Percentiles rank a stretch among this genome's conserved stretches.
phyloP scores from a whole-genome alignment of 2,329 filamentous ascomycete species.

The Rutstroemia sp. region DNA sequence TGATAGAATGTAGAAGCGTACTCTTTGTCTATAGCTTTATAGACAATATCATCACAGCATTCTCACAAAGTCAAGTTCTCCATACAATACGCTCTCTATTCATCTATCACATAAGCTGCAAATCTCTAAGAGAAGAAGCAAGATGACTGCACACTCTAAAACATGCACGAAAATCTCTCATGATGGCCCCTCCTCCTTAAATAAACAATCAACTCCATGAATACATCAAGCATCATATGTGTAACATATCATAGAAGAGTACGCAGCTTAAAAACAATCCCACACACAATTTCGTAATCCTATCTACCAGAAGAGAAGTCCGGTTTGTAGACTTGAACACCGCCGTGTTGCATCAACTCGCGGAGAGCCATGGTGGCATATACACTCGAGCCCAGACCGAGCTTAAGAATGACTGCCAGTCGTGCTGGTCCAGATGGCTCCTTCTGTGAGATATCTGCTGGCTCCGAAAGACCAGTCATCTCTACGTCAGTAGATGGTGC shows the following conservation, averaged over 20 bases:
- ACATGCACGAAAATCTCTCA: not conserved
- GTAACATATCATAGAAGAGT: not conserved
- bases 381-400: constrained; percentile 71
- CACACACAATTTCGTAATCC: not conserved
- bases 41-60: too few species aligned
- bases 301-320: constrained; percentile 41
- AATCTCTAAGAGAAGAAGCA: not conserved
- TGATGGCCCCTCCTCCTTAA: not conserved
- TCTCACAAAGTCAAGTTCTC: too few species aligned
- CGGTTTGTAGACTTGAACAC: constrained; percentile 53
- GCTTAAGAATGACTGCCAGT: constrained; percentile 62
- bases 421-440: constrained; percentile 32
- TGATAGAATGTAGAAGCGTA: not conserved
- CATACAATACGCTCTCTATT: not conserved
- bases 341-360: constrained; percentile 67
- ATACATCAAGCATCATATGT: not conserved
- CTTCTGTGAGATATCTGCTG: not conserved
- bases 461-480: not conserved
- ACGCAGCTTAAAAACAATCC: not conserved
- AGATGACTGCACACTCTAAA: not conserved
- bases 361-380: constrained; percentile 80
- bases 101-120: not conserved
- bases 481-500: not conserved
- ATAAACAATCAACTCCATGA: not conserved
- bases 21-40: not conserved